phyloP scores from a whole-genome alignment of 257 asterid species.

The Gentiana macrophylla region DNA sequence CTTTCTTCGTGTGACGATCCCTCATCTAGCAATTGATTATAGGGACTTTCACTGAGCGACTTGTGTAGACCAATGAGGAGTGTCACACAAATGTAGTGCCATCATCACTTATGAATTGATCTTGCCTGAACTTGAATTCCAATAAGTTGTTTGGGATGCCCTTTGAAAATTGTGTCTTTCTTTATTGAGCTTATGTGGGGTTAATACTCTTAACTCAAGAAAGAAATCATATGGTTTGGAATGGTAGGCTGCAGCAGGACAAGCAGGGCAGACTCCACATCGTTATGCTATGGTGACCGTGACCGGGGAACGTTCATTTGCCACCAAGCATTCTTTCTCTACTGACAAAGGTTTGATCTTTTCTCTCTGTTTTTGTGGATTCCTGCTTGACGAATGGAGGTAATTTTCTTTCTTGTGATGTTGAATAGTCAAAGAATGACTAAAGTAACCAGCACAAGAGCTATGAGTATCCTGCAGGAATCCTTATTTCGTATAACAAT shows the following conservation, averaged over 20 bases:
- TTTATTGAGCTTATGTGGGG: not conserved
- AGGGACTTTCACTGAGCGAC: not conserved
- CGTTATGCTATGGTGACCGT: conserved; percentile 15
- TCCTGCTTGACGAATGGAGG: too few species aligned
- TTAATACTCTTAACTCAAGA: not conserved
- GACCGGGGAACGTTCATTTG: conserved; percentile 44
- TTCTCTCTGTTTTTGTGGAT: not conserved
- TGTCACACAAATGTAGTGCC: not conserved
- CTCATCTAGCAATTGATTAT: not conserved
- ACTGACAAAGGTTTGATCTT: conserved; percentile 59
- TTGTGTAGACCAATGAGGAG: not conserved
- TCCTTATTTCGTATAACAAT: too few species aligned
- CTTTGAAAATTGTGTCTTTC: not conserved
- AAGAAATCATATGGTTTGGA: conserved; percentile 8
- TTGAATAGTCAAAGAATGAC: too few species aligned
- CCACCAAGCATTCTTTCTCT: conserved; percentile 71
- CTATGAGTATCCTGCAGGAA: too few species aligned
- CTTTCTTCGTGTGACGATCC: too few species aligned
- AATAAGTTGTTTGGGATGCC: not conserved
- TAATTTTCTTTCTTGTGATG: too few species aligned
- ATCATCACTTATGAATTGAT: not conserved
- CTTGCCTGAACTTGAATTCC: not conserved
- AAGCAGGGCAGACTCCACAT: conserved; percentile 31
- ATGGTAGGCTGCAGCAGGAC: conserved; percentile 48
- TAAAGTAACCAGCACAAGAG: too few species aligned